These are phyloP conservation scores for Fusarium dimerum DNA, from an alignment of 2,329 filamentous ascomycete species.

Conservation along the genomic window DNA sequence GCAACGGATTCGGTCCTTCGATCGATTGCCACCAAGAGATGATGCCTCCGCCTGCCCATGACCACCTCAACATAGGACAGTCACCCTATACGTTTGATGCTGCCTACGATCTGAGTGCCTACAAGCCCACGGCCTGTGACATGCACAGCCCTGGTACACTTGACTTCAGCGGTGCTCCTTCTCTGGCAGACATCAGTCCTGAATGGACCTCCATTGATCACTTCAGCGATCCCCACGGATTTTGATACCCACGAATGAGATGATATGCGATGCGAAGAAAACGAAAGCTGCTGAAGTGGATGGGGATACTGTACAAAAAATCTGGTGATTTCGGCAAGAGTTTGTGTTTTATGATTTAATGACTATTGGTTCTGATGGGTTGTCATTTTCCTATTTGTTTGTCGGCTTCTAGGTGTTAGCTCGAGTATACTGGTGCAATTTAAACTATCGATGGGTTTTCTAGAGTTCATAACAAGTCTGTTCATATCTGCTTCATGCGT, in stretches of 20 bases:
- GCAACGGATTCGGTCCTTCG: constrained; percentile 30
- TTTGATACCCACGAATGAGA: constrained; percentile 32
- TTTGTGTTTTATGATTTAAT: constrained; percentile 31
- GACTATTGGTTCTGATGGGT: constrained; percentile 22
- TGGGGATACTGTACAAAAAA: constrained; percentile 30
- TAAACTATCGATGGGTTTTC: not conserved
- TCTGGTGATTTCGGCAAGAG: constrained; percentile 21
- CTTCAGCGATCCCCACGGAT: constrained; percentile 31
- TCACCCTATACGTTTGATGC: constrained; percentile 43
- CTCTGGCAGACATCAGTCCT: constrained; percentile 28
- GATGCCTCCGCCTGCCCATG: constrained; percentile 29
- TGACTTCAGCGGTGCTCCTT: constrained; percentile 25
- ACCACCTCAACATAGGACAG: constrained; percentile 32
- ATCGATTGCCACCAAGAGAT: constrained; percentile 30
- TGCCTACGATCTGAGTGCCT: constrained; percentile 42
- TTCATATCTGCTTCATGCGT: not conserved
- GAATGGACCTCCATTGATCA: constrained; percentile 31
- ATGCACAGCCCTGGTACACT: constrained; percentile 28
- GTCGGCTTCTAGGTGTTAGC: constrained; percentile 5
- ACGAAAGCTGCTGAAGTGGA: constrained; percentile 6
- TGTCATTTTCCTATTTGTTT: constrained; percentile 8
- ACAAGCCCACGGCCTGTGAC: constrained; percentile 31
- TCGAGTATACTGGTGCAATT: not conserved
- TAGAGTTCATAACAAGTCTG: not conserved
- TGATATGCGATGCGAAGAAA: constrained; percentile 11